Evolutionary conservation across 78 protist genomes (phyloP), one percentile per base, ranked within the genome.

Genomic region (Thecamonas trahens): DNA sequence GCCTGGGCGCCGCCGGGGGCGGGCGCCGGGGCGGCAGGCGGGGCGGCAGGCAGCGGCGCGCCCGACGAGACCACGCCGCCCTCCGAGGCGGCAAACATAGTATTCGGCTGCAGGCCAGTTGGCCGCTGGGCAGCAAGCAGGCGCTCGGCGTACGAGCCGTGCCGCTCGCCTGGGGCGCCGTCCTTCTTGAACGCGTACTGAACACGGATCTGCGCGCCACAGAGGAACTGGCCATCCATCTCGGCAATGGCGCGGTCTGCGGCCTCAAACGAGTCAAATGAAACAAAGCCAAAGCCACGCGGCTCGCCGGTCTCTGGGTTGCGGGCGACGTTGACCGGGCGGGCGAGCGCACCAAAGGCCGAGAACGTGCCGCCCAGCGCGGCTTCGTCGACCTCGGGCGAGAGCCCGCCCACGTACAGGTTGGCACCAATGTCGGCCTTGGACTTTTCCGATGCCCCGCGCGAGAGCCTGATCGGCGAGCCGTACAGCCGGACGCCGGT

Each of bases 121-220:
- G n/a, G n/a, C n/a, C n/a, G n/a, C n/a, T n/a, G n/a, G n/a, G n/a
- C n/a, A n/a, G n/a, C n/a, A n/a, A n/a, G n/a, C n/a, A n/a, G n/a
- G n/a, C n/a, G n/a, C n/a, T n/a, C n/a, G n/a, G n/a, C n/a, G n/a
- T n/a, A n/a, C n/a, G n/a, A n/a, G 38, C 87, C 91, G 67, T 85
- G 91, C 18, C 76, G 67, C 53, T 77, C 85, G 26, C 70, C 63
- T 40, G 59, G 53, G 29, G 44, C 37, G 11, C 84, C 74, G 60
- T 85, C 92, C 62, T 76, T 70, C 72, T 87, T 86, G 82, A 68
- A 75, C 3, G 94, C 94, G 32, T 88, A 90, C n/a, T 35, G 14
- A 28, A 83, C 78, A 24, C 29, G 3, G 52, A 88, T 67, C 14
- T 67, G 63, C 68, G 47, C 29, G 55, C 68, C 72, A 55, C 79